Evolutionary conservation across 2,329 filamentous ascomycete species (phyloP), one percentile per base, ranked within the genome.

Genomic region (Juglanconis juglandina): DNA sequence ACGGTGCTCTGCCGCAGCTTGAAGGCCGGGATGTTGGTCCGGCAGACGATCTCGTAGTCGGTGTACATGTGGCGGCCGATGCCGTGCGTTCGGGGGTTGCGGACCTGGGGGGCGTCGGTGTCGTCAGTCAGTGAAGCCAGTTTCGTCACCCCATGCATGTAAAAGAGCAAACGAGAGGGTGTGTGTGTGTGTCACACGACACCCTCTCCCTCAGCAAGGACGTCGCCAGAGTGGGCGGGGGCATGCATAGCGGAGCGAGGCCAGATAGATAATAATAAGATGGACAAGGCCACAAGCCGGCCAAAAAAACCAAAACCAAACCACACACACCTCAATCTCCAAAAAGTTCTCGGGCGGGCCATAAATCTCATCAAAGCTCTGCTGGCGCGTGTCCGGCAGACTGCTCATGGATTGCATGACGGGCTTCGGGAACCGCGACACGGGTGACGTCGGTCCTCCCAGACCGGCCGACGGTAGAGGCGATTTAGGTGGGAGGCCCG

Each of bases 311-410:
- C 4, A 34, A 13, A 41, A 41, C 8, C 37, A 8, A 41, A 8
- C 37, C 37, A 11, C 34, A 72, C 78, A 61, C 75, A 95, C 93
- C 83, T 99, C 95, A 66, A 99, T 96, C 81, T 99, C 95, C 58
- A 99, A 85, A 73, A 98, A 97, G 81, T 99, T 99, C 82, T 99
- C 95, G 5, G 95, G 95, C 52, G 94, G 92, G 13, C 93, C 95
- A 76, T 99, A 99, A 75, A 98, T 96, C 83, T 99, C 95, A 78
- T 99, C 95, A 73, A 97, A 98, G 72, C 90, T 95, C 81, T 99
- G 95, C 77, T 91, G 87, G 70, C 93, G 90, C 67, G 90, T 86
- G 72, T 88, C 86, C 52, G 86, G 86, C 79, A 88, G 85, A 64
- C 85, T 82, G 76, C 87, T 84, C 79, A 88, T 81, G 54, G 61